These are phyloP conservation scores for Rozella allomycis DNA, from an alignment of 371 early-diverging fungal species.

Conservation along the genomic window DNA sequence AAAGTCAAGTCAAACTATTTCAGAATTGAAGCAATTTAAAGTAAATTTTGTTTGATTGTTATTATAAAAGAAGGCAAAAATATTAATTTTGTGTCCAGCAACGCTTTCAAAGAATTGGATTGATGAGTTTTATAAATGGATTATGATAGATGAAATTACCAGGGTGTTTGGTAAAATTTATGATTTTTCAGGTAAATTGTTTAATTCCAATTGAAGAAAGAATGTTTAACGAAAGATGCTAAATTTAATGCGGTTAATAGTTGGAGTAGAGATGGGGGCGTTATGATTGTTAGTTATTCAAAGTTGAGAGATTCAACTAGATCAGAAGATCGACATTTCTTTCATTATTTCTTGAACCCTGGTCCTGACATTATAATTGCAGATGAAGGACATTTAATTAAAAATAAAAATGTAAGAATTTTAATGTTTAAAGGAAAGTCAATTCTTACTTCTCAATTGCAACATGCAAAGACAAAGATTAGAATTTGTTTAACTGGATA, in stretches of 20 bases:
- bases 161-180: slow-evolving; percentile 5
- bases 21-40: background rate
- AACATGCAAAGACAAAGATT: slow-evolving; percentile 24
- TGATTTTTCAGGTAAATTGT: background rate
- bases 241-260: slow-evolving; percentile 8
- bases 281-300: slow-evolving; percentile 41
- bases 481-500: slow-evolving; percentile 66
- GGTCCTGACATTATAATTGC: slow-evolving; percentile 48
- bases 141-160: slow-evolving; percentile 14
- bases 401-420: slow-evolving; percentile 31
- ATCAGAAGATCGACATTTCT: slow-evolving; percentile 2
- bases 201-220: background rate
- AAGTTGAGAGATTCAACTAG: slow-evolving; percentile 16
- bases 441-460: slow-evolving; percentile 13
- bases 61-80: slow-evolving; percentile 21
- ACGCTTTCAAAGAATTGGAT: slow-evolving; percentile 53
- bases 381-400: slow-evolving; percentile 72
- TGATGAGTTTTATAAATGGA: slow-evolving; percentile 43
- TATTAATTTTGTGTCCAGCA: slow-evolving; percentile 58
- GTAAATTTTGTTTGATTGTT: background rate
- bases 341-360: slow-evolving; percentile 17
- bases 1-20: slow-evolving; percentile 17
- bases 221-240: no score
- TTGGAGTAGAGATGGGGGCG: slow-evolving; percentile 37
- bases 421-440: no score